These are phyloP conservation scores for Aaosphaeria pasadenensis DNA, from an alignment of 2,329 filamentous ascomycete species.

Conservation along the genomic window DNA sequence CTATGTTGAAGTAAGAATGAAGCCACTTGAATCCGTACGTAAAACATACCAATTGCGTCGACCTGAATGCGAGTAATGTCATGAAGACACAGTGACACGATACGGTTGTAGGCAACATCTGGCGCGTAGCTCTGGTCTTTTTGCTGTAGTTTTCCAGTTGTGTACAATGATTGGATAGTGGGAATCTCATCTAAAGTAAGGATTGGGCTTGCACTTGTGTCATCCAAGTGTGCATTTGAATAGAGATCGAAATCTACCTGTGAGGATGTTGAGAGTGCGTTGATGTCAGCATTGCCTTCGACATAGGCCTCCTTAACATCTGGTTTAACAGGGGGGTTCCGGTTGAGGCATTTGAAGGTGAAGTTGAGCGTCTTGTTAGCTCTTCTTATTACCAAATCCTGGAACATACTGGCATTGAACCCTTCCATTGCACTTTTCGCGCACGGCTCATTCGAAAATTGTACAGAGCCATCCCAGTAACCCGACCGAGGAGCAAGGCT, in stretches of 20 bases:
- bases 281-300: too few species aligned
- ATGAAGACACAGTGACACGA: slow-evolving; percentile 26
- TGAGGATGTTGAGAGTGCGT: too few species aligned
- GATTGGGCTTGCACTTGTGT: neutral
- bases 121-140: slow-evolving; percentile 25
- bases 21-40: slow-evolving; percentile 11
- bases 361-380: too few species aligned
- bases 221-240: too few species aligned
- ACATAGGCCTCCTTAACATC: too few species aligned
- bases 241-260: too few species aligned
- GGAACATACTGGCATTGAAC: neutral
- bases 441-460: neutral
- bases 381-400: neutral
- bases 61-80: slow-evolving; percentile 31
- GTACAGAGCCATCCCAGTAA: neutral
- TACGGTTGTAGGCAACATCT: slow-evolving; percentile 26
- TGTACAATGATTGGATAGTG: slow-evolving; percentile 24
- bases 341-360: too few species aligned
- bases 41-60: slow-evolving; percentile 33
- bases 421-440: neutral
- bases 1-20: slow-evolving; percentile 5
- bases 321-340: too few species aligned
- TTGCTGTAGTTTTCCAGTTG: slow-evolving; percentile 18
- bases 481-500: too few species aligned
- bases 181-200: slow-evolving; percentile 19